phyloP scores from a whole-genome alignment of 2,329 filamentous ascomycete genomes.

The Venturia effusa region DNA sequence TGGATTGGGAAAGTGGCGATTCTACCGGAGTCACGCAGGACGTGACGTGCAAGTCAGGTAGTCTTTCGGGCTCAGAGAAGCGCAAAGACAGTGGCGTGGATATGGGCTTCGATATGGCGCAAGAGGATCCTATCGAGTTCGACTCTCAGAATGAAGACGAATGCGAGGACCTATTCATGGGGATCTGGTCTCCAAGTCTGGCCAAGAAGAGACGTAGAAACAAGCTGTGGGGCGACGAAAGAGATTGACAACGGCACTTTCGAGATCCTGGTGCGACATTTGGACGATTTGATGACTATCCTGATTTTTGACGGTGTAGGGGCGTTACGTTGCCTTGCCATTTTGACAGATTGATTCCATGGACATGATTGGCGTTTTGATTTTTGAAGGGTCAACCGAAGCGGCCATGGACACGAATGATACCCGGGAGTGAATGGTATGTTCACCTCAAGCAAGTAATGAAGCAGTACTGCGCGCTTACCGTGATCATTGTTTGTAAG shows the following conservation, averaged over 20 bases:
- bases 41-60: background rate
- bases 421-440: background rate
- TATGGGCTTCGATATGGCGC: conserved; percentile 14
- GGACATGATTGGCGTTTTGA: background rate
- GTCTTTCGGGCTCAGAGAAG: background rate
- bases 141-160: conserved; percentile 57
- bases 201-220: conserved; percentile 36
- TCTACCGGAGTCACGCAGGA: conserved; percentile 14
- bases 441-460: background rate
- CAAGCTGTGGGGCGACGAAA: conserved; percentile 13
- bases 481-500: background rate
- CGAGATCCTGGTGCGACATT: background rate
- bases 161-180: conserved; percentile 54
- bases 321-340: background rate
- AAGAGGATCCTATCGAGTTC: conserved; percentile 37
- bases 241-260: background rate
- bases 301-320: background rate
- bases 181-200: conserved; percentile 47
- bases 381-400: background rate
- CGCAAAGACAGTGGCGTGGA: conserved; percentile 10
- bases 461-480: background rate
- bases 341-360: background rate
- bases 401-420: background rate
- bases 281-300: background rate
- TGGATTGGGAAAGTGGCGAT: conserved; percentile 40